These are phyloP conservation scores for Panicum hallii DNA, from an alignment of 202 grass and related monocot genomes.

Conservation along the genomic window DNA sequence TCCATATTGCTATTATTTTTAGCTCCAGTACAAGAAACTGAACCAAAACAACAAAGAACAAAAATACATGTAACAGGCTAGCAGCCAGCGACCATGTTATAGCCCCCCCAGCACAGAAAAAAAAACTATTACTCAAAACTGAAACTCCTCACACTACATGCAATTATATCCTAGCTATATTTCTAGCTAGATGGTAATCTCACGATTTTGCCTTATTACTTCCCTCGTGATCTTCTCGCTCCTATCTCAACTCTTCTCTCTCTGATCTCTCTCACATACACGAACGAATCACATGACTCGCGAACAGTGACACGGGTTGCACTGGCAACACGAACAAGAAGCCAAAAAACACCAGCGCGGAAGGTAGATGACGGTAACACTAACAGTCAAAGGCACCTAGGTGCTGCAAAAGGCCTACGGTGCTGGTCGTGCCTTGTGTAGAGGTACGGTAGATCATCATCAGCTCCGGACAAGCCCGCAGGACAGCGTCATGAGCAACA, in stretches of 20 bases:
- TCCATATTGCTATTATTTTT: conserved; percentile 9
- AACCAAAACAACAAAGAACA: conserved; percentile 47
- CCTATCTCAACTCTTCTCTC: conserved; percentile 19
- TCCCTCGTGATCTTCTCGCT: conserved; percentile 32
- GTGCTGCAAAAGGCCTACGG: conserved; percentile 45
- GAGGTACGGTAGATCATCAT: not conserved
- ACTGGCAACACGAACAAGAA: conserved; percentile 54
- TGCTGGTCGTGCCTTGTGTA: conserved; percentile 24
- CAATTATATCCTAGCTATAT: conserved; percentile 39
- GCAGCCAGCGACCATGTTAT: conserved; percentile 28
- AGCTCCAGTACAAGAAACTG: conserved; percentile 7
- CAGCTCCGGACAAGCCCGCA: conserved; percentile 76
- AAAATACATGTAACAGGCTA: not conserved
- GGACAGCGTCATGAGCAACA: conserved; percentile 89
- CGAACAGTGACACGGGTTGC: conserved; percentile 43
- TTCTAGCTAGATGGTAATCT: conserved; percentile 2
- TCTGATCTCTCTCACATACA: conserved; percentile 7
- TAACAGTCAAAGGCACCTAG: conserved; percentile 42
- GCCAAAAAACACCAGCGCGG: conserved; percentile 46
- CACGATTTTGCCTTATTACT: conserved; percentile 18
- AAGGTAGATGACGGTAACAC: conserved; percentile 10
- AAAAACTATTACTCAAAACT: conserved; percentile 37
- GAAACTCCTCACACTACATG: conserved; percentile 40
- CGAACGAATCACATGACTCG: conserved; percentile 55
- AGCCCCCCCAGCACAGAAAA: not conserved